Base-by-base conservation (phyloP, 2,329 filamentous ascomycete genomes). In the Cylindrodendrum hubeiense region DNA sequence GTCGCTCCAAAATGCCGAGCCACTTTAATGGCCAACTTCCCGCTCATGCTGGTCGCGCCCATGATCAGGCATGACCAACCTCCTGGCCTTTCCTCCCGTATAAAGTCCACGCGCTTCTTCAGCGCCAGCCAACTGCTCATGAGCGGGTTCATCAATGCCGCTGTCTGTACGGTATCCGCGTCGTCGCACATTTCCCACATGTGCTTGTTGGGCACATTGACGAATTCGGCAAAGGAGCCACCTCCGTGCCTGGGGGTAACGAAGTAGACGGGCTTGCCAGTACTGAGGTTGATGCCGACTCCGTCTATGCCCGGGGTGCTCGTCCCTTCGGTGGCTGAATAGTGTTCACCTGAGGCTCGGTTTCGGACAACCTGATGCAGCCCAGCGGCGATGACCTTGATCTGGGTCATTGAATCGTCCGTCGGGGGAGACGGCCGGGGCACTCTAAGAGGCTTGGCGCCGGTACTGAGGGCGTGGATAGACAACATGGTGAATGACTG, bases 111-210 rank as follows among this genome's bases (percentile, higher is more conserved):
- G 5, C 86, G 80, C 33, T 80, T 78, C 19, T 78, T 79, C 37
- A 89, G 76, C 2, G 86, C 86, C 85, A 89, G 87, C 87, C 87
- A 89, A 44, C 81, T 83, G 57, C 83, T 84, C 79, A 87, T 82
- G 26, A 83, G 85, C 0, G 87, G 86, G 66, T 89, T 90, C 28
- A 84, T 78, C 57, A 85, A 77, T 0, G 81, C 86, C 0, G 87
- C 87, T n/a, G 86, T 80, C 30, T 83, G 79, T 1, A 83, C 75
- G 0, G 83, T 79, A 67, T 88, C 84, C 7, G 83, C 80, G 4
- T 76, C 79, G 0, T 78, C 76, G 0, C 84, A 84, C 2, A 89
- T 60, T 3, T 80, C 78, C 2, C 79, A 78, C 0, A 80, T 73
- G 10, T 75, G 74, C 3, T 58, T 69, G 21, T 78, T 77, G 2